Evolutionary conservation across 768 basidiomycete genomes (phyloP), one percentile per base, ranked within the genome.

Genomic region (Pleurotus tuber-regium): DNA sequence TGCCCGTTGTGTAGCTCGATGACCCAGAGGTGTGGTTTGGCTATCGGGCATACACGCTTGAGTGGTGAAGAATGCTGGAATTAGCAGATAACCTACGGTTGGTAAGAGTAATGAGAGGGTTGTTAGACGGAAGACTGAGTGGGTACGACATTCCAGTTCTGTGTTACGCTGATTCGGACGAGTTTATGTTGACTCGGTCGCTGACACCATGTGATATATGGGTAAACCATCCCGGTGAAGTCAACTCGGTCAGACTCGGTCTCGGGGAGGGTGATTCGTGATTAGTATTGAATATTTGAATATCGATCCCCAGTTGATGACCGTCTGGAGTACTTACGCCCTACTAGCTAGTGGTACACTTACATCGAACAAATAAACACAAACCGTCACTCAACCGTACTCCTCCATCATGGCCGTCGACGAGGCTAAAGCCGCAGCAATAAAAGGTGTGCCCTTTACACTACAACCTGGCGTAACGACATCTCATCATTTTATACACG

Each of bases 1-100:
- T 73, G 72, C 11, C 86, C 88, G 63, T 90, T 87, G 60, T 89
- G 89, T 48, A 93, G 66, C 62, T 93, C 90, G 52, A 92, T 79
- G 43, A 89, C 71, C 90, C 89, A 93, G 31, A 87, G 56, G 2
- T 71, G 70, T 2, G 77, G 63, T 52, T 79, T 78, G 5, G 86
- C 86, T 89, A 28, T 28, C n/a, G 4, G 16, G 8, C 40, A 56
- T 29, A 26, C 1, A 31, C 23, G 7, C 11, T 41, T 42, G n/a
- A 16, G 10, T 36, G n/a, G 1, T 29, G 4, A 36, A 7, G 26
- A 29, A 16, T 5, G 48, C 14, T 35, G 40, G 25, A 50, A n/a
- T 39, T 40, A 29, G 43, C 48, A 31, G 24, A 19, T 61, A 63
- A 63, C 66, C 43, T 61, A 89, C 87, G 85, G 54, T 82, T 80